Evolutionary conservation across 257 asterid species (phyloP).

Genomic region (Solanum sitiens): DNA sequence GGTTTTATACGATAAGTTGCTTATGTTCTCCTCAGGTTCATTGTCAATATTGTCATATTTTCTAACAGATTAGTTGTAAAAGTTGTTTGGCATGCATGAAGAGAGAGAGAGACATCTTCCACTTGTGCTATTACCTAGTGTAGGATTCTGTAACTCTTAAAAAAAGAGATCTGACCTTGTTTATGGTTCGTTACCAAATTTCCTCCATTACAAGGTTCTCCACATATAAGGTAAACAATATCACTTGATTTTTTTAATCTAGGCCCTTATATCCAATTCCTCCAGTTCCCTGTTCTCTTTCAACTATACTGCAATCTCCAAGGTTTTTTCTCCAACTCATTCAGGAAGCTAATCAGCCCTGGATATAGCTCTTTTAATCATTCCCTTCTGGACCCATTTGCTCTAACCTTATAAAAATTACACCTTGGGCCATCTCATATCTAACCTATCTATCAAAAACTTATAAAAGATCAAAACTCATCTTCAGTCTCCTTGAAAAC

Average conservation of each 20-base stretch:
- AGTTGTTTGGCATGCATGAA: background rate
- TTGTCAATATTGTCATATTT: background rate
- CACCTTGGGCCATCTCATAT: background rate
- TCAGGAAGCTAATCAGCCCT: background rate
- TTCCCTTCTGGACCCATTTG: background rate
- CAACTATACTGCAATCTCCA: background rate
- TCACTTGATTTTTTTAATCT: background rate
- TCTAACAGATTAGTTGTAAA: background rate
- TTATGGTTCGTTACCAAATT: background rate
- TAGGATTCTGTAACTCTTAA: background rate
- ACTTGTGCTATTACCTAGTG: background rate
- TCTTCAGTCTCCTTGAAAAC: background rate
- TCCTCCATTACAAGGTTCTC: background rate
- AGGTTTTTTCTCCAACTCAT: background rate
- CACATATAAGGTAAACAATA: background rate
- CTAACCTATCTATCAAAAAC: background rate
- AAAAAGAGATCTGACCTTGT: background rate
- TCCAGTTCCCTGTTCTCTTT: background rate
- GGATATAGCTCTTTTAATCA: background rate
- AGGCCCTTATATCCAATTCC: background rate
- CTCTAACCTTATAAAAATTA: background rate
- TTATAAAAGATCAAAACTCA: background rate
- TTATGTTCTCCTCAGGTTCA: background rate
- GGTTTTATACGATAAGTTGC: background rate
- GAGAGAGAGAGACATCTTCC: background rate